Conservation (phyloP, 177 flowering plant species). For the Vitis hybrid region DNA sequence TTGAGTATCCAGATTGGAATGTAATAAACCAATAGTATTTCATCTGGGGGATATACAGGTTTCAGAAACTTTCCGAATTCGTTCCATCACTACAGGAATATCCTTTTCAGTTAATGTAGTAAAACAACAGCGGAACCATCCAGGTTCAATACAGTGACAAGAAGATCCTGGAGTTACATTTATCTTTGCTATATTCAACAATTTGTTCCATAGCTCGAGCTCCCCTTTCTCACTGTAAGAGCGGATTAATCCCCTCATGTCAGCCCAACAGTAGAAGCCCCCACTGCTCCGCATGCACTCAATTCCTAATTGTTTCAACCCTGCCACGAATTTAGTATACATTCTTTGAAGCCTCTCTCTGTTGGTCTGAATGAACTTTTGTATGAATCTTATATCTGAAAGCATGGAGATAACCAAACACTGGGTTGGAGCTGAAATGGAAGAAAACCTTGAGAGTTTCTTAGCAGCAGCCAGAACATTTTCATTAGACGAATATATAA, state of each 20-base stretch:
- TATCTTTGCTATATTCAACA: conserved; percentile 69
- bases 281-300: conserved; percentile 64
- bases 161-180: conserved; percentile 83
- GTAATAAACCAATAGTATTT: conserved; percentile 21
- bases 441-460: conserved; percentile 71
- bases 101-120: conserved; percentile 61
- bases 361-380: conserved; percentile 34
- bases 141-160: conserved; percentile 97
- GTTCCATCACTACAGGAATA: conserved; percentile 73
- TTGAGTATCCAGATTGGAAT: conserved; percentile 2
- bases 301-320: conserved; percentile 63
- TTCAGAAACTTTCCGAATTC: conserved; percentile 61
- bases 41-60: conserved; percentile 51
- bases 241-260: conserved; percentile 81
- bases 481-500: conserved; percentile 68
- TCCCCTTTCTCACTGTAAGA: conserved; percentile 93
- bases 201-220: conserved; percentile 85
- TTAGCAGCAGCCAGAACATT: conserved; percentile 63
- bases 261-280: conserved; percentile 93
- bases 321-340: conserved; percentile 43
- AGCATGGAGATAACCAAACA: conserved; percentile 70
- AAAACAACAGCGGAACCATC: conserved; percentile 91
- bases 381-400: conserved; percentile 57
- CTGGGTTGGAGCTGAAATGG: conserved; percentile 75
- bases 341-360: conserved; percentile 50